Conservation (phyloP, 805 yeast species). For the Candida lessepsii region DNA sequence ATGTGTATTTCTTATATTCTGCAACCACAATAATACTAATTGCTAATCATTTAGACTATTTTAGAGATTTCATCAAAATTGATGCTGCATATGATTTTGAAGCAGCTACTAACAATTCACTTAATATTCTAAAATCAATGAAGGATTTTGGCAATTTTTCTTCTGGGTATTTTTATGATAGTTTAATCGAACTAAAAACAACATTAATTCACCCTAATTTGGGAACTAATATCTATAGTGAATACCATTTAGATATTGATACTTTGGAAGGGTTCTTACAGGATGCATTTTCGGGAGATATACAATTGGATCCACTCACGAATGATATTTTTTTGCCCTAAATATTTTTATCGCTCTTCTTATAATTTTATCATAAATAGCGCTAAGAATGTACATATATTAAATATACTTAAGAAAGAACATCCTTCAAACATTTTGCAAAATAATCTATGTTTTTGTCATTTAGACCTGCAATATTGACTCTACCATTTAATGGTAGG, state of each 20-base stretch:
- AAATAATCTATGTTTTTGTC: conserved; percentile 27
- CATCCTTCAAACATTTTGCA: neutral
- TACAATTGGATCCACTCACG: neutral
- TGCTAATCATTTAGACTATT: neutral
- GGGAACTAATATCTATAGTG: neutral
- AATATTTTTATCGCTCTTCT: too few relatives aligned
- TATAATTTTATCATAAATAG: too few relatives aligned
- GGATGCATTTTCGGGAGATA: neutral
- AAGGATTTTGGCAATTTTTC: neutral
- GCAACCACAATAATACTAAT: neutral
- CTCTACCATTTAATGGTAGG: conserved; percentile 37
- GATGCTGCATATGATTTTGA: neutral
- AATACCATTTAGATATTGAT: neutral
- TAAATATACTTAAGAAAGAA: neutral
- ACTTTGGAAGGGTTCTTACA: neutral
- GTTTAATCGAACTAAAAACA: neutral
- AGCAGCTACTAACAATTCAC: neutral
- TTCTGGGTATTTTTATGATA: neutral
- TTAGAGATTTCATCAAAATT: neutral
- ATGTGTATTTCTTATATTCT: neutral
- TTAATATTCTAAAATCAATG: neutral
- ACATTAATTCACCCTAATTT: neutral
- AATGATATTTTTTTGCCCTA: neutral
- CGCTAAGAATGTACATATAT: too few relatives aligned
- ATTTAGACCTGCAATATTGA: conserved; percentile 44